Evolutionary conservation across 1,139 yeast species (phyloP).

Genomic region (Candida neerlandica): DNA sequence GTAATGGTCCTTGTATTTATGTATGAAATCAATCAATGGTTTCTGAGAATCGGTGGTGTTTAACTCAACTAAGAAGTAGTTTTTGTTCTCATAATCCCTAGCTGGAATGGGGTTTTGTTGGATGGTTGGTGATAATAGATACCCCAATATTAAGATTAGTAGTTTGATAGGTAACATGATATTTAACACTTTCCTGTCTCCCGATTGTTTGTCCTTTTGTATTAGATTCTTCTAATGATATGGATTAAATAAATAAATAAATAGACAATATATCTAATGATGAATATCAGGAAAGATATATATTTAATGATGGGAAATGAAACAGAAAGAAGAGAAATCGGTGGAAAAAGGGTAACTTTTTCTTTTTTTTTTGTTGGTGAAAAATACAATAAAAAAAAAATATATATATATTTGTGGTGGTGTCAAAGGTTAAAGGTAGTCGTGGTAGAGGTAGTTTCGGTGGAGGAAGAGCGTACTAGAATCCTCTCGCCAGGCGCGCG

Average conservation of each 20-base stretch:
- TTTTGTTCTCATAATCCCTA: slow-evolving; percentile 41
- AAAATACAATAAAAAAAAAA: too few relatives aligned
- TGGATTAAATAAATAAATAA: too few relatives aligned
- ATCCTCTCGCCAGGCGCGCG: too few relatives aligned
- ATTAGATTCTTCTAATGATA: neutral
- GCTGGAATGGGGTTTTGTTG: slow-evolving; percentile 22
- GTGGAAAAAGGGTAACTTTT: neutral
- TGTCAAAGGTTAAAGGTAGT: too few relatives aligned
- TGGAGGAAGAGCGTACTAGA: too few relatives aligned
- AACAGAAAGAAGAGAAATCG: neutral
- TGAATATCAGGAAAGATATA: neutral
- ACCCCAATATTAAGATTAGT: slow-evolving; percentile 11
- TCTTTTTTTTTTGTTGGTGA: neutral
- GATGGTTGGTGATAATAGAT: slow-evolving; percentile 9
- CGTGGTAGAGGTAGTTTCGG: too few relatives aligned
- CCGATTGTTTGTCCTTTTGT: neutral
- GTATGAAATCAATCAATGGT: slow-evolving; percentile 35
- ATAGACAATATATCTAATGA: too few relatives aligned
- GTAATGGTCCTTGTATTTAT: slow-evolving; percentile 35
- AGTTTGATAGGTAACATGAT: slow-evolving; percentile 15
- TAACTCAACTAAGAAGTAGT: slow-evolving; percentile 64
- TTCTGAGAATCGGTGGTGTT: slow-evolving; percentile 31
- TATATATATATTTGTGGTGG: too few relatives aligned
- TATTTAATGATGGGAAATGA: neutral
- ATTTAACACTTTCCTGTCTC: neutral